Evolutionary conservation across 192 early-diverging fungal species (phyloP).

Genomic region (Helicostylum pulchrum): DNA sequence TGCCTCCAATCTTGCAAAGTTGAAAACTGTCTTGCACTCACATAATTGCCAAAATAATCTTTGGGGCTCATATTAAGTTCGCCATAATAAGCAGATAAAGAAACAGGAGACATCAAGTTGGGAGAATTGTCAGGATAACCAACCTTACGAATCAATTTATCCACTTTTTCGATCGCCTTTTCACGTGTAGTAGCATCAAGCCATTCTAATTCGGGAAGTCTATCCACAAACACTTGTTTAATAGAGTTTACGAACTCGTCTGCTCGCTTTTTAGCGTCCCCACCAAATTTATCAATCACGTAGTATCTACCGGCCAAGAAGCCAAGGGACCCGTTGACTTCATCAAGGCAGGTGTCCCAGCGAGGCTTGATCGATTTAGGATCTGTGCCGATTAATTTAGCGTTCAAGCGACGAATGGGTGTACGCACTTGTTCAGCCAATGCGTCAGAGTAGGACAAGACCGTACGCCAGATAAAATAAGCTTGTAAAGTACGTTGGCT

Average conservation of each 20-base stretch:
- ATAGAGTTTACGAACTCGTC: constrained; percentile 45
- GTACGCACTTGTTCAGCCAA: constrained; percentile 41
- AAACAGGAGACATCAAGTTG: constrained; percentile 37
- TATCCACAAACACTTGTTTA: constrained; percentile 35
- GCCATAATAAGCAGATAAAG: constrained; percentile 42
- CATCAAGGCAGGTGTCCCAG: constrained; percentile 45
- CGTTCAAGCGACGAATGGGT: constrained; percentile 32
- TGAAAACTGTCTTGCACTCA: constrained; percentile 18
- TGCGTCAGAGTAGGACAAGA: constrained; percentile 33
- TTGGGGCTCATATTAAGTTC: constrained; percentile 18
- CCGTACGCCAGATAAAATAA: constrained; percentile 53
- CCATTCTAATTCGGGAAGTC: constrained; percentile 42
- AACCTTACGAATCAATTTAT: constrained; percentile 42
- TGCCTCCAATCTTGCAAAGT: constrained; percentile 26
- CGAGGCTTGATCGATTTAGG: constrained; percentile 41
- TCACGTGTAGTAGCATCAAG: constrained; percentile 43
- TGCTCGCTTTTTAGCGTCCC: constrained; percentile 47
- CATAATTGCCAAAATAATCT: constrained; percentile 45
- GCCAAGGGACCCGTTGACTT: constrained; percentile 32
- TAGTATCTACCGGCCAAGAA: constrained; percentile 48
- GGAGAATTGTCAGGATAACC: constrained; percentile 42
- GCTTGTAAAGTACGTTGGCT: constrained; percentile 36
- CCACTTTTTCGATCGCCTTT: constrained; percentile 39
- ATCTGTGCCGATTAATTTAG: constrained; percentile 46
- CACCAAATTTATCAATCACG: constrained; percentile 40